Base-by-base conservation (phyloP, 1,284 basidiomycete genomes). In the Sparassis latifolia region DNA sequence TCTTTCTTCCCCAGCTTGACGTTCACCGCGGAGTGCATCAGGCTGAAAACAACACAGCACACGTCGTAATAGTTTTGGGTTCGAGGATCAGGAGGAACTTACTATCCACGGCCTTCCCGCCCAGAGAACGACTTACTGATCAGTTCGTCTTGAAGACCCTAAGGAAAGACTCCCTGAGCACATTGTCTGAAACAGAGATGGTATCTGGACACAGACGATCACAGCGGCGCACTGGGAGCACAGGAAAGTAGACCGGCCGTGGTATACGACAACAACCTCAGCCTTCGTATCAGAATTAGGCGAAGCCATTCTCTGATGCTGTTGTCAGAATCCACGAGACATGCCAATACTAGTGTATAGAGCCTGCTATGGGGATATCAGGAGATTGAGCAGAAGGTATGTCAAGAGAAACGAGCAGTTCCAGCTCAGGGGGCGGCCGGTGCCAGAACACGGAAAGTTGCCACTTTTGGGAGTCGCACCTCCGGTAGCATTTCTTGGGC, bases 111-210 rank as follows among this genome's bases (percentile, higher is more conserved):
- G 1, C 90, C 91, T 53, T 92, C 89, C 55, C 91, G 71, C 1
- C 90, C 90, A 28, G 86, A 86, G 70, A 93, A 93, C 0, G 87
- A 71, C 64, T 92, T 92, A 69, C 86, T 89, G 57, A 93, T 88
- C 7, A 92, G 69, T 58, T 93, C 90, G 61, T 92, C 90, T 66
- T 92, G 87, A n/a, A 90, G 71, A 27, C 82, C 78, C 86, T 89
- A 55, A 20, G 51, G 29, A 50, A 10, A 47, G 35, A 12, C 7
- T 3, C 20, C 20, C 20, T 20, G 20, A 20, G 20, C 20, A 20
- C 20, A 20, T 20, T 20, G 31, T 10, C 4, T 27, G 10, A 20
- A 40, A 35, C n/a, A 33, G 27, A n/a, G 10, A 28, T 7, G 12
- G 5, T 2, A 20, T 45, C 41, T 30, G 41, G 38, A 48, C 30